phyloP scores from a whole-genome alignment of 495 filamentous ascomycete species.

The Daldinia caldariorum region DNA sequence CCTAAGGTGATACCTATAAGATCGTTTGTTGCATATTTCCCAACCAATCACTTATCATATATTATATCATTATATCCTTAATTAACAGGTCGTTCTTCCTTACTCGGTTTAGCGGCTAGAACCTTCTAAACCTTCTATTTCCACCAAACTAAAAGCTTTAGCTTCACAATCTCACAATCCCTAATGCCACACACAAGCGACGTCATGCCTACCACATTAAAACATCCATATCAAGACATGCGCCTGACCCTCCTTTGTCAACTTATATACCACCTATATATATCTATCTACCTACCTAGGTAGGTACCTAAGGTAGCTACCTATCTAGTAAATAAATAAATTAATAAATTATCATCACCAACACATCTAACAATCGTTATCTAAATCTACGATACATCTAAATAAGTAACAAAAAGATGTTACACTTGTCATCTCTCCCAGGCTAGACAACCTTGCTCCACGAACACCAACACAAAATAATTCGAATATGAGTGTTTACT shows the following conservation, averaged over 20 bases:
- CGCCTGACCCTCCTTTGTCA: slow-evolving; percentile 37
- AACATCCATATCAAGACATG: slow-evolving; percentile 1
- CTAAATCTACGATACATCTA: too few species aligned
- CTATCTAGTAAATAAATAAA: too few species aligned
- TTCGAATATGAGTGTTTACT: not conserved
- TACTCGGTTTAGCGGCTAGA: slow-evolving; percentile 7
- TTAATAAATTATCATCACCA: too few species aligned
- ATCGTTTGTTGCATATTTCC: slow-evolving; percentile 14
- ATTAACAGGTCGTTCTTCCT: slow-evolving; percentile 8
- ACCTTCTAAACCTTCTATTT: not conserved
- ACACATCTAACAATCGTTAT: too few species aligned
- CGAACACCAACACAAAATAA: too few species aligned
- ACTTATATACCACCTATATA: too few species aligned
- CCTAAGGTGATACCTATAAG: slow-evolving; percentile 11
- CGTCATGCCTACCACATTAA: slow-evolving; percentile 44
- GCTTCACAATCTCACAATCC: slow-evolving; percentile 20
- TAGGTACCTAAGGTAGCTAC: too few species aligned
- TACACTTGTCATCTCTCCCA: too few species aligned
- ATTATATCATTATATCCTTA: too few species aligned
- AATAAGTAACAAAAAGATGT: too few species aligned
- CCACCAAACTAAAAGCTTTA: slow-evolving; percentile 14
- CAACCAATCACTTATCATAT: slow-evolving; percentile 28
- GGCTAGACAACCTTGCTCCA: too few species aligned
- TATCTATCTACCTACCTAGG: too few species aligned
- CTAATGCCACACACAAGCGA: slow-evolving; percentile 47